Base-by-base conservation (phyloP, 805 yeast species). In the Ogataea minuta region DNA sequence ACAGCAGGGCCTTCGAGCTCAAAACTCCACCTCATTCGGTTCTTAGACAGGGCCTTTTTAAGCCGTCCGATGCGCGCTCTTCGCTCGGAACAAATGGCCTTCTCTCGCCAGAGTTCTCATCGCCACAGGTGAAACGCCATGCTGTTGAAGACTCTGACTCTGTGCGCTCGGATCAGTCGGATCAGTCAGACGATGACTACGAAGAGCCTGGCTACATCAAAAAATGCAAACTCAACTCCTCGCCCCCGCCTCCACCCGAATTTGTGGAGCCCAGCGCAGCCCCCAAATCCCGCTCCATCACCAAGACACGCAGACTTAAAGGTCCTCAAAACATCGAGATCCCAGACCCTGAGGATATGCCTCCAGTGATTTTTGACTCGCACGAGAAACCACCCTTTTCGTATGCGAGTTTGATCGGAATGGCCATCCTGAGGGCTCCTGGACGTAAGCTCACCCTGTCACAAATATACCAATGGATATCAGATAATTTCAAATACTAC, bases 401-500 rank as follows among this genome's bases (percentile, higher is more conserved):
- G 5, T 91, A 91, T 58, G 99, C 99, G 3, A 82, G 89, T 36
- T 71, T 91, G 44, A 91, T 91, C 47, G 96, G 96, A 2, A 81
- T 91, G 83, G 91, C 98, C 2, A 85, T 91, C 34, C 67, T 91
- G 48, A 77, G 93, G 45, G 79, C 95, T n/a, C 80, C 81, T 1
- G 73, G 69, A 11, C 72, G 83, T 32, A 81, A 81, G 46, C 70
- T 89, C 28, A 84, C 95, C 2, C 64, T 84, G 37, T 74, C 93
- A 0, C 96, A 88, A 55, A 93, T 91, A 28, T 91, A 91, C 66
- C 73, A 70, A 52, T 91, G 99, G 99, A 93, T 91, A 30, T 79
- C 93, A 7, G 79, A 79, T 31, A 84, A 95, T 25, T 91, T 90
- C 62, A 76, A 72, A 46, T 91, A 82, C 59, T 93, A 93, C 63